A percentile compares a stretch with the other conserved stretches of the same genome.
Conservation (phyloP, 176 grass and related monocot species). For the Tillandsia fasciculata region DNA sequence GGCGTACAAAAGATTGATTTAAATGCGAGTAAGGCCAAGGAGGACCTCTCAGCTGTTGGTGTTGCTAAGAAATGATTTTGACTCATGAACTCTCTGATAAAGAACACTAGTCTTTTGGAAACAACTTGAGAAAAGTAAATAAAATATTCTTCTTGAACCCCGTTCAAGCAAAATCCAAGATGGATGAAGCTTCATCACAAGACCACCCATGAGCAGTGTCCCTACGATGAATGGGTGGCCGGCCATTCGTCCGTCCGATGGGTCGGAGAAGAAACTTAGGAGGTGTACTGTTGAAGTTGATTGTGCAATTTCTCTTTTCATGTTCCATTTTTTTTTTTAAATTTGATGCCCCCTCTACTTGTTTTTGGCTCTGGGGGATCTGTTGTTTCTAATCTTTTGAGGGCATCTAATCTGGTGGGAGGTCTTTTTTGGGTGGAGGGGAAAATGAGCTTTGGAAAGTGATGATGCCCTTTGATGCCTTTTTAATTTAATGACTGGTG, state of each 20-base stretch:
- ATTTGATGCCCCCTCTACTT: neutral
- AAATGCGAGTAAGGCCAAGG: neutral
- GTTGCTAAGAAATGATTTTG: neutral
- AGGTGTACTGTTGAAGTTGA: neutral
- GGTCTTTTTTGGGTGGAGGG: neutral
- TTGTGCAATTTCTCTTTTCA: neutral
- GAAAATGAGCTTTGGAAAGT: too few relatives aligned
- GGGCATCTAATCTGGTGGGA: neutral
- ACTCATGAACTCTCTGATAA: neutral
- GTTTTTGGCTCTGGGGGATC: neutral
- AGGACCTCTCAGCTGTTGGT: neutral
- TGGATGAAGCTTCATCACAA: neutral
- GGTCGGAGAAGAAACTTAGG: neutral
- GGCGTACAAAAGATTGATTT: neutral
- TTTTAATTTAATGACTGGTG: neutral
- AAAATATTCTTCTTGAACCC: neutral
- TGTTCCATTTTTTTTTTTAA: neutral
- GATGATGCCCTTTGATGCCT: neutral
- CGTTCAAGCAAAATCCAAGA: neutral
- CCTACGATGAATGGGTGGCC: neutral
- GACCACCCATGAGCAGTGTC: neutral
- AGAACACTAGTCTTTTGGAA: neutral
- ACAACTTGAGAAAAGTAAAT: too few relatives aligned
- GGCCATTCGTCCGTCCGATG: too few relatives aligned
- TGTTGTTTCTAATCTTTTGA: neutral